Conservation (phyloP, 306 rosid species). For the Dicorynia guianensis region DNA sequence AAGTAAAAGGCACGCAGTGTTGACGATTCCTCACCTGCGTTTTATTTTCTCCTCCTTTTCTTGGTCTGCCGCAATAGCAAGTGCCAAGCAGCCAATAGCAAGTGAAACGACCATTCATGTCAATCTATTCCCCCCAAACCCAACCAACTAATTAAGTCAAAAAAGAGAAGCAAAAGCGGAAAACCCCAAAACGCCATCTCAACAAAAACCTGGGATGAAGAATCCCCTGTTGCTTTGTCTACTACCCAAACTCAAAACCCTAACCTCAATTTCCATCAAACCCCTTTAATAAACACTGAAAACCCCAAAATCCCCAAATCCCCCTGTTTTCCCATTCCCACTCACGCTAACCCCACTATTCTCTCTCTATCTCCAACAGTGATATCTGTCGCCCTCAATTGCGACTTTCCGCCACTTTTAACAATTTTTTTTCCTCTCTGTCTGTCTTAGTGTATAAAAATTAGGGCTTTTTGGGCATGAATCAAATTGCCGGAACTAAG, state of each 20-base stretch:
- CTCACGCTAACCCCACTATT: conserved; percentile 58
- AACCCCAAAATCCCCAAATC: conserved; percentile 10
- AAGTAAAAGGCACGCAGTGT: too few species aligned
- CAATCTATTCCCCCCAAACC: not conserved
- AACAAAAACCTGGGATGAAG: conserved; percentile 11
- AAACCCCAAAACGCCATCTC: not conserved
- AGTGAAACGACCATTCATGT: not conserved
- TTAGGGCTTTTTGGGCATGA: conserved; percentile 67
- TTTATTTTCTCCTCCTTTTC: not conserved
- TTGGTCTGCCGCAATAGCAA: not conserved
- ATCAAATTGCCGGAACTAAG: conserved; percentile 61
- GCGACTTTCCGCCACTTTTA: conserved; percentile 88
- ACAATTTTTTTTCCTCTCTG: conserved; percentile 36
- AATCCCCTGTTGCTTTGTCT: conserved; percentile 30
- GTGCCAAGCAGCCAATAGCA: not conserved
- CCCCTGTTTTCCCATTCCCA: conserved; percentile 12
- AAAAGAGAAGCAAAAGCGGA: not conserved
- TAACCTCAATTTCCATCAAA: conserved; percentile 4
- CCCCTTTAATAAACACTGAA: not conserved
- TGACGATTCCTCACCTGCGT: not conserved
- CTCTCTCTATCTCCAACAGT: conserved; percentile 49
- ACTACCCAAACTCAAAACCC: conserved; percentile 21
- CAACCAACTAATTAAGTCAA: not conserved
- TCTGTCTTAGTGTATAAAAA: conserved; percentile 50
- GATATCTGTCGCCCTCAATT: conserved; percentile 96